Base-by-base conservation (phyloP, 768 basidiomycete species). In the Lactarius deliciosus region DNA sequence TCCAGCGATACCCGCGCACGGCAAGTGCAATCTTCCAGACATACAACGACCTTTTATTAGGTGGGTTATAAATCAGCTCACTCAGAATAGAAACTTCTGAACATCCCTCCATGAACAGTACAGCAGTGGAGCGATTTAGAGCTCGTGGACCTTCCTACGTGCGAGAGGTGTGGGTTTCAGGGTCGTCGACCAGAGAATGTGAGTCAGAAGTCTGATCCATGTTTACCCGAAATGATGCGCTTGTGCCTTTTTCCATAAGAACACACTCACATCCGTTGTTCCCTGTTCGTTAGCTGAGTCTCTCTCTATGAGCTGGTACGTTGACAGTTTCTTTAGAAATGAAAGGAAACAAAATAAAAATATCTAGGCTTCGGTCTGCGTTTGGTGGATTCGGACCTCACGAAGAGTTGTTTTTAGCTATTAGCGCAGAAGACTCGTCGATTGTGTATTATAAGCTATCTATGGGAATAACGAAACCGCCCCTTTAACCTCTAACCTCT, bases 381-480 rank as follows among this genome's bases (percentile, higher is more conserved):
- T 53, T 53, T 13, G 15, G 28, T 30, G 70, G 59, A 4, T 40
- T 69, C 4, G 57, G 43, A 40, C 54, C 50, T 13, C 58, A 60
- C 5, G 28, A 16, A 7, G 70, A 71, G 25, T 25, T 53, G 22
- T 25, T 53, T 25, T 53, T 53, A 7, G 50, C 50, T 13, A 53
- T 53, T 13, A 53, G 25, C 2, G 25, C 50, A 53, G 50, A 53
- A 53, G 50, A 53, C 13, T 53, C 50, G 15, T 70, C 64, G 3
- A 67, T 61, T 22, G 70, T 71, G 10, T 71, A 71, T 62, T 71
- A 71, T 45, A 69, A 64, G 22, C 7, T 71, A 28, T 63, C 60
- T 0, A 32, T 53, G 22, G 50, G 50, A 53, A 53, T 53, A 22
- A 53, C 50, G 1, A 53, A 53, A 28, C 50, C 50, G 15, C n/a